Conservation (phyloP, 805 yeast species). For the Kazachstania taianensis region DNA sequence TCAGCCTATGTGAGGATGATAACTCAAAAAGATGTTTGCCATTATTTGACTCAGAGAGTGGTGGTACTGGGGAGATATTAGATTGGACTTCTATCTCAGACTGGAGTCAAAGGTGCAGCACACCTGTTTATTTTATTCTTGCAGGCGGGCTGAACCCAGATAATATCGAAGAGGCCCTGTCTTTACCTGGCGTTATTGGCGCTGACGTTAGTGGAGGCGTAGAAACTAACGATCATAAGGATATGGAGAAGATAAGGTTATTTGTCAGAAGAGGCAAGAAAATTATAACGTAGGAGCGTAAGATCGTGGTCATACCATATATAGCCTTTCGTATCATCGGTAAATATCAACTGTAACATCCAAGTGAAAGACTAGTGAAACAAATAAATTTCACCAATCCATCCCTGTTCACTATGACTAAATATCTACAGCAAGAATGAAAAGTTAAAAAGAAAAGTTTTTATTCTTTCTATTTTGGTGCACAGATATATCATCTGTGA, state of each 20-base stretch:
- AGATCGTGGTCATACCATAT: no score
- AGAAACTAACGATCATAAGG: constrained; percentile 70
- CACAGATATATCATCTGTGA: no score
- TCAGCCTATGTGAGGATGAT: constrained; percentile 16
- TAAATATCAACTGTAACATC: no score
- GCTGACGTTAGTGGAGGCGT: constrained; percentile 96
- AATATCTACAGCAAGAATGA: no score
- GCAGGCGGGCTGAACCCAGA: constrained; percentile 87
- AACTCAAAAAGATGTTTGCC: constrained; percentile 25
- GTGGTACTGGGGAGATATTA: constrained; percentile 82
- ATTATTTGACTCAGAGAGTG: constrained; percentile 75
- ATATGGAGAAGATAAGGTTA: constrained; percentile 44
- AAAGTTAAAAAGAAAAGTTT: no score
- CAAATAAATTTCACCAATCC: neutral
- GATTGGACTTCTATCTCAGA: constrained; percentile 52
- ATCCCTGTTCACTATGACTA: no score
- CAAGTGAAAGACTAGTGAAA: neutral
- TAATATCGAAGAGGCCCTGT: constrained; percentile 52
- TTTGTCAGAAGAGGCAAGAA: constrained; percentile 46
- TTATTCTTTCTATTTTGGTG: no score
- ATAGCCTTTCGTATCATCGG: no score
- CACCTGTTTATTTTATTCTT: constrained; percentile 39
- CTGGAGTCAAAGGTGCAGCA: constrained; percentile 30
- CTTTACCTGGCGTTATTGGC: constrained; percentile 55
- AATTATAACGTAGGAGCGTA: no score